Evolutionary conservation across 345 rosid species (phyloP).

Genomic region (Lumnitzera littorea): DNA sequence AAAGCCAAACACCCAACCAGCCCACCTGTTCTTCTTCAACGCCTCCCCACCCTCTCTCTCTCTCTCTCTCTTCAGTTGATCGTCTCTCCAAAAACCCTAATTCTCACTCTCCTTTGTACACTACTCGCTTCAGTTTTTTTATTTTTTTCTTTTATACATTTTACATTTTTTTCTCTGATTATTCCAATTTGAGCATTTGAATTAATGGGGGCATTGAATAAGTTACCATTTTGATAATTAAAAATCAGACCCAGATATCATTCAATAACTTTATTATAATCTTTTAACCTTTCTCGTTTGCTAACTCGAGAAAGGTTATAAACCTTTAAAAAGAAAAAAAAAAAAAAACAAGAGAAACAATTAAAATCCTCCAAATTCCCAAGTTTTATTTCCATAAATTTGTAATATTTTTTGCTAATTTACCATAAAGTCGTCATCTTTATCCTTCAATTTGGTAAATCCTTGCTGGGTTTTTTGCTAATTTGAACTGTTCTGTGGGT

Average conservation of each 20-base stretch:
- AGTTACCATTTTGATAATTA: constrained; percentile 3
- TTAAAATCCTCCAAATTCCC: no score
- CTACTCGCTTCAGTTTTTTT: background rate
- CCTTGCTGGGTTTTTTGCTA: background rate
- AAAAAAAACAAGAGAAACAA: no score
- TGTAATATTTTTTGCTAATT: no score
- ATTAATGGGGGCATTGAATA: constrained; percentile 1
- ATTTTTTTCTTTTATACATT: background rate
- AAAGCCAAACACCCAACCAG: background rate
- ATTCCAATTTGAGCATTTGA: background rate
- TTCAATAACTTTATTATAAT: no score
- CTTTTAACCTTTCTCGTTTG: no score
- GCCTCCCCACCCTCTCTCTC: constrained; percentile 2
- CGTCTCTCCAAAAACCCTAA: background rate
- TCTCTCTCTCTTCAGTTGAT: background rate
- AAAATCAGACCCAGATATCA: background rate
- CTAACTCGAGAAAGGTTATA: no score
- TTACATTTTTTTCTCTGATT: no score
- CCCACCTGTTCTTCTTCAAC: constrained; percentile 20
- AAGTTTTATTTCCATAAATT: no score
- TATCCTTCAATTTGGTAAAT: background rate
- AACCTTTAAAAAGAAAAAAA: no score
- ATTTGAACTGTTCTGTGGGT: background rate
- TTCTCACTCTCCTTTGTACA: background rate
- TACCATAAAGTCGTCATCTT: no score